Base-by-base conservation (phyloP, 1,139 yeast species). In the Magnusiomyces suaveolens region DNA sequence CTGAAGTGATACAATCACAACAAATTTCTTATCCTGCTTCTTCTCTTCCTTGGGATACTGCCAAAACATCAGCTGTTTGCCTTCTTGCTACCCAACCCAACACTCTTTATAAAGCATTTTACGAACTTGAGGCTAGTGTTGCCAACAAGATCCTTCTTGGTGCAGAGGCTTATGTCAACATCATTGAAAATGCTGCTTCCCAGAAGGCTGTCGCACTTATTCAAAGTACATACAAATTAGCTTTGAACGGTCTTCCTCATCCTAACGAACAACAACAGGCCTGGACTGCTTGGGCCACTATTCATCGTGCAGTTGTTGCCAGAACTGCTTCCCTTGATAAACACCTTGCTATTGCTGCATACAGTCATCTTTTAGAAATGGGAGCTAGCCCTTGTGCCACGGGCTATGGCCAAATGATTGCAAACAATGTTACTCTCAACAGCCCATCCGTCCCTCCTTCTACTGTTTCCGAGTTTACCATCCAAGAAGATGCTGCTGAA, bases 321-420 rank as follows among this genome's bases (percentile, higher is more conserved):
- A 53, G 56, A 24, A 57, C 64, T 12, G 67, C 71, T 1, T 60
- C 61, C 14, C 41, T 60, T 6, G 64, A 67, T 36, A 57, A 55
- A 29, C 52, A 55, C 1, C 53, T 66, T 24, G 71, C 71, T 1
- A 48, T 52, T 8, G 56, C 55, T 2, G 71, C 71, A 1, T 64
- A 66, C 53, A 46, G 57, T n/a, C 62, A 62, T 46, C 60, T 74
- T 44, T 48, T 61, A 8, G 66, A 62, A 10, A 61, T 69, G 56
- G 71, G 72, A 4, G 62, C 68, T 2, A 58, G 60, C 33, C 76
- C 76, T 1, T 67, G 68, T 54, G 72, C 74, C 12, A 60, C 66
- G 24, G 72, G 72, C 1, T 74, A 71, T 52, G 72, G 68, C 1
- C 66, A 66, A 46, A 58, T 70, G 36, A 67, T 74, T 51, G 57